A percentile compares a stretch with the other conserved stretches of the same genome.
These are phyloP conservation scores for Cyclotella choctawhatcheeana DNA, from an alignment of 108 stramenopile species.

Conservation along the genomic window DNA sequence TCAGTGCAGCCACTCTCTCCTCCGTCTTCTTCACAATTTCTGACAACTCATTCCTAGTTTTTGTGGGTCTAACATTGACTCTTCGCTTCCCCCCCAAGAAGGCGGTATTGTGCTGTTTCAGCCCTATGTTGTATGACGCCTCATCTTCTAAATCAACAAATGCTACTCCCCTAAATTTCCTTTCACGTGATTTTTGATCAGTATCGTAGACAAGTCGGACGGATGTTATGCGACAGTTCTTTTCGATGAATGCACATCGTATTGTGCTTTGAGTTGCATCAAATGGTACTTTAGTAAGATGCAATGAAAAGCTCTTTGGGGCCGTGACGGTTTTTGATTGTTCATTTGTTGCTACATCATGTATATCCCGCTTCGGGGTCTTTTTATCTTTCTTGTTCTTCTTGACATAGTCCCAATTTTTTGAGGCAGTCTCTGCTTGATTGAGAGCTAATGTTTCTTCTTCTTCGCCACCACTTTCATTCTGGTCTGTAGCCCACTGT, in stretches of 20 bases:
- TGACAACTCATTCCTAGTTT: constrained; percentile 68
- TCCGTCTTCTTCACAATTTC: constrained; percentile 73
- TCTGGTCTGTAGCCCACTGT: constrained; percentile 27
- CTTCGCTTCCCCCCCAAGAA: constrained; percentile 57
- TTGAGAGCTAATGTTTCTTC: background rate
- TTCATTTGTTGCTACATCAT: constrained; percentile 3
- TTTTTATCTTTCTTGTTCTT: constrained; percentile 15
- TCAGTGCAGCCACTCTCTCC: constrained; percentile 65
- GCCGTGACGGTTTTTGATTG: background rate
- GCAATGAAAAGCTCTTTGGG: constrained; percentile 53
- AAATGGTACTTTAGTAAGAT: constrained; percentile 79
- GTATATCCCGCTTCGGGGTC: too few relatives aligned
- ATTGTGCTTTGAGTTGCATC: constrained; percentile 69
- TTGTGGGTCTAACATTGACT: constrained; percentile 78
- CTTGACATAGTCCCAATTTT: background rate
- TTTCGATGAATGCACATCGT: constrained; percentile 60
- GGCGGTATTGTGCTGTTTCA: constrained; percentile 52
- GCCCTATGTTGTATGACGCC: constrained; percentile 58
- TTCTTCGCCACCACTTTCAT: constrained; percentile 6
- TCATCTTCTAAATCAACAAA: constrained; percentile 77
- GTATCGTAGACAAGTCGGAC: constrained; percentile 81
- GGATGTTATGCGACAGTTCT: constrained; percentile 67
- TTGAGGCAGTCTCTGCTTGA: background rate
- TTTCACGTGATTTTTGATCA: constrained; percentile 47
- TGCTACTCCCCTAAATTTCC: constrained; percentile 81